Conservation (phyloP, 257 asterid species). For the Scutellaria minor region DNA sequence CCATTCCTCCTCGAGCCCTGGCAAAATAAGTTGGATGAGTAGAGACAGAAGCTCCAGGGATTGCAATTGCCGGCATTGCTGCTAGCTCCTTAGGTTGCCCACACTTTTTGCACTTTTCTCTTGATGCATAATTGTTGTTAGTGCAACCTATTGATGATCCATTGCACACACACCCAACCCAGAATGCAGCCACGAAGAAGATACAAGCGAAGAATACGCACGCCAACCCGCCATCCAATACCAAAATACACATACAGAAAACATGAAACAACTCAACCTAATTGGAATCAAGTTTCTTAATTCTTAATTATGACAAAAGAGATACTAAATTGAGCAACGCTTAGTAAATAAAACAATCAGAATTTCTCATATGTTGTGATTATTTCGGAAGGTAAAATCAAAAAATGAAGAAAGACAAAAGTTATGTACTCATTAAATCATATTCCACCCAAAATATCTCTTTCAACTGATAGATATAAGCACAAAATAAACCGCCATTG, state of each 20-base stretch:
- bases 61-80: constrained; percentile 91
- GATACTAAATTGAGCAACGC: constrained; percentile 25
- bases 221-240: constrained; percentile 82
- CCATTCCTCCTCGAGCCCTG: constrained; percentile 77
- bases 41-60: constrained; percentile 80
- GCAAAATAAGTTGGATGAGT: constrained; percentile 85
- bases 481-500: neutral
- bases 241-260: constrained; percentile 58
- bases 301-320: constrained; percentile 34
- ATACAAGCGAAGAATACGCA: constrained; percentile 73
- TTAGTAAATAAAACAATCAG: constrained; percentile 23
- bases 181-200: constrained; percentile 79
- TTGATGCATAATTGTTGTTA: constrained; percentile 98
- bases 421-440: neutral
- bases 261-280: constrained; percentile 68
- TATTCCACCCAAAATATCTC: neutral
- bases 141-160: constrained; percentile 93
- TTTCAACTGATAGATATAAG: neutral
- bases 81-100: constrained; percentile 95
- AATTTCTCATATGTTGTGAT: neutral
- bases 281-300: constrained; percentile 45
- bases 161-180: constrained; percentile 80
- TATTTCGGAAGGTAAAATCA: neutral
- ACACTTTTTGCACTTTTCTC: constrained; percentile 98
- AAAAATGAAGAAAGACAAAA: neutral